Base-by-base conservation (phyloP, 345 rosid genomes). In the Corchorus olitorius region DNA sequence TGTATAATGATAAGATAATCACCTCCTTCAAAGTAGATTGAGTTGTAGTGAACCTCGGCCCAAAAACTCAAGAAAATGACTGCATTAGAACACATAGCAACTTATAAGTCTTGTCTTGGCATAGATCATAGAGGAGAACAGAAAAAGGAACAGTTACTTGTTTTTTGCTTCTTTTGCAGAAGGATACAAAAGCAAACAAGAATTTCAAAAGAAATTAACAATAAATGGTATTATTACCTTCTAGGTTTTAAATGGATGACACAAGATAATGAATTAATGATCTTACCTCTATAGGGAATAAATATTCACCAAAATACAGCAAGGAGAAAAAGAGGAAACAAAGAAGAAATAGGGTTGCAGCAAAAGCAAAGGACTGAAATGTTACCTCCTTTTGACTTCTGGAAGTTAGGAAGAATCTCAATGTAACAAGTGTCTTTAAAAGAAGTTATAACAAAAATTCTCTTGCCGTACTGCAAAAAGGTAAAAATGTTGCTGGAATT, bases 1-100 rank as follows among this genome's bases (percentile, higher is more conserved):
- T 15, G 64, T 76, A 11, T 27, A 27, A 27, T 27, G 27, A 27
- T 27, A 62, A 67, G 12, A 63, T 17, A 61, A 8, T 79, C 80
- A 88, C 97, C 97, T 84, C 81, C 86, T 85, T 84, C 83, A 48
- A 88, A 83, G 84, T 90, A 86, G 79, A 95, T 91, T n/a, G 99
- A 85, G 79, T 95, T 95, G 91, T 95, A 95, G 80, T 95, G 99
- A 64, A 95, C 99, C 80, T 95, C 99, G 63, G 99, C 98, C 99
- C 99, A 93, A 71, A 95, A 95, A 80, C 99, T 95, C 79, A 93
- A 72, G 81, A 74, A 91, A 76, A 95, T 87, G 45, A 71, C 99
- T 95, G 92, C 89, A 89, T 8, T 68, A 19, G 72, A 76, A 65
- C 65, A 39, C 56, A 13, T 65, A 70, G 62, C 0, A 65, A 9